Conservation (phyloP, 164 flowering plant genomes). For the Buxus sempervirens region DNA sequence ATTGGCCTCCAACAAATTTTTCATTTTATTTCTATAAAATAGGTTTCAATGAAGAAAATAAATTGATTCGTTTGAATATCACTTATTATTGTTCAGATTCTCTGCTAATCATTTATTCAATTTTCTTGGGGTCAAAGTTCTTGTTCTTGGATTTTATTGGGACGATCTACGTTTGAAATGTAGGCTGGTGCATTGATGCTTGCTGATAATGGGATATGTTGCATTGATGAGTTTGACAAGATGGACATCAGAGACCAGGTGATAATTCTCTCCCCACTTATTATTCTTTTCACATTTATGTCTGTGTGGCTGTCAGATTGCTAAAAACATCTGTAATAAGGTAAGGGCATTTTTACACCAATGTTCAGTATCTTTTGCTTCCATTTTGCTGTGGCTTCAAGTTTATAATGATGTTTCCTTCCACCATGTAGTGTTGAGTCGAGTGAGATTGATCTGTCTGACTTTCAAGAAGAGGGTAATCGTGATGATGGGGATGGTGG, state of each 20-base stretch:
- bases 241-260: constrained; percentile 98
- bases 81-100: no score
- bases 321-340: constrained; percentile 91
- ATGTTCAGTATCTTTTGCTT: background rate
- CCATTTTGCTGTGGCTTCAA: background rate
- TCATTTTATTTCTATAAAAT: no score
- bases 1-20: no score
- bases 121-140: background rate
- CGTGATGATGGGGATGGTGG: constrained; percentile 30
- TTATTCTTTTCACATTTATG: constrained; percentile 35
- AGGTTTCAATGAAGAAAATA: no score
- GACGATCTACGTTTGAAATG: background rate
- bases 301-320: constrained; percentile 63
- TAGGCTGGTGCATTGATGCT: constrained; percentile 99
- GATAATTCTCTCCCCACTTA: background rate
- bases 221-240: constrained; percentile 98
- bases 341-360: constrained; percentile 28
- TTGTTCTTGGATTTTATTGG: background rate
- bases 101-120: background rate
- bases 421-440: constrained; percentile 79
- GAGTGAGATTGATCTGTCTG: constrained; percentile 88
- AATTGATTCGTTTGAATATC: no score
- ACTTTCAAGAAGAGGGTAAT: constrained; percentile 61
- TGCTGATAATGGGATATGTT: constrained; percentile 94
- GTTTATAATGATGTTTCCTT: constrained; percentile 2